These are phyloP conservation scores for Nitzschia sp. DNA, from an alignment of 108 stramenopile genomes.

Conservation along the genomic window DNA sequence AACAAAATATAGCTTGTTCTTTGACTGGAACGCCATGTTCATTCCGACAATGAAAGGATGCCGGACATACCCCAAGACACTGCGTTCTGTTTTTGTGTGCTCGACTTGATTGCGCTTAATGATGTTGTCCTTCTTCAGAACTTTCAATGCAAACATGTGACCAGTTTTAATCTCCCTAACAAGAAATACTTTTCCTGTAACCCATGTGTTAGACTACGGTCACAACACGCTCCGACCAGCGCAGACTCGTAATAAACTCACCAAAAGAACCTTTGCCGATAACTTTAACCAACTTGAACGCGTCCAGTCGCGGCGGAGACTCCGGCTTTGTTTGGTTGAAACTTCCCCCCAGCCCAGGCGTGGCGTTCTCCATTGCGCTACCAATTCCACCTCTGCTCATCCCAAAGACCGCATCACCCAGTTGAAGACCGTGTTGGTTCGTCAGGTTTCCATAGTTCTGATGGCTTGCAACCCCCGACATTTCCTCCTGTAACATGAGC, in stretches of 20 bases:
- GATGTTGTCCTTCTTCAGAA: slow-evolving; percentile 95
- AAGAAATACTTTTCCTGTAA: slow-evolving; percentile 87
- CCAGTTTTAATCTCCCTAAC: slow-evolving; percentile 80
- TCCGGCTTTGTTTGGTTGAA: slow-evolving; percentile 64
- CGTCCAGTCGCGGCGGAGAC: slow-evolving; percentile 79
- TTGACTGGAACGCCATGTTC: slow-evolving; percentile 98
- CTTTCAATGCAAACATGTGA: slow-evolving; percentile 93
- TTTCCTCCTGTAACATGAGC: slow-evolving; percentile 73
- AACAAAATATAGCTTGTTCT: slow-evolving; percentile 96
- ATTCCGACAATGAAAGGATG: slow-evolving; percentile 99
- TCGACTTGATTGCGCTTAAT: slow-evolving; percentile 98
- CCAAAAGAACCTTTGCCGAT: slow-evolving; percentile 96
- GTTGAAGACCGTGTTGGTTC: slow-evolving; percentile 25
- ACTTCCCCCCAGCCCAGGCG: slow-evolving; percentile 54
- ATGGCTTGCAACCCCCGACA: slow-evolving; percentile 20
- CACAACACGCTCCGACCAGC: too few relatives aligned
- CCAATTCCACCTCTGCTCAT: slow-evolving; percentile 68
- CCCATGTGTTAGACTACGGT: too few relatives aligned
- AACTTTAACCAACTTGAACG: slow-evolving; percentile 88
- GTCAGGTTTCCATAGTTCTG: background rate
- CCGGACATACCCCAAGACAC: slow-evolving; percentile 93
- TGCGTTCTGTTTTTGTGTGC: slow-evolving; percentile 97
- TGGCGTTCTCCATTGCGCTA: slow-evolving; percentile 70
- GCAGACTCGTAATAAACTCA: slow-evolving; percentile 46
- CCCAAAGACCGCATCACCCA: slow-evolving; percentile 24